Base-by-base conservation (phyloP, 2,329 filamentous ascomycete genomes). In the Hymenotorrendiella dingleyae region DNA sequence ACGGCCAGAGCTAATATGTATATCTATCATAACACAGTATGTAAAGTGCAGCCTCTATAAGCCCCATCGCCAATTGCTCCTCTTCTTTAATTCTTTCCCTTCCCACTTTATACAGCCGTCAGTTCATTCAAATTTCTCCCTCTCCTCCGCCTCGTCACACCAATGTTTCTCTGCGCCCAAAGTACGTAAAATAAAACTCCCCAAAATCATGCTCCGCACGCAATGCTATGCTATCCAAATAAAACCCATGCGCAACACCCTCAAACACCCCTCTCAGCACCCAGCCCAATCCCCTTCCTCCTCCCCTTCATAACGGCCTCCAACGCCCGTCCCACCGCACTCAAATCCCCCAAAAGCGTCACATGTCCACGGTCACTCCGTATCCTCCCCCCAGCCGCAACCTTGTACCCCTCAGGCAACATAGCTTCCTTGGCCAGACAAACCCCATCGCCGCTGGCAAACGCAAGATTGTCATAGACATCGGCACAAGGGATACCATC, bases 371-470 rank as follows among this genome's bases (percentile, higher is more conserved):
- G 72, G 52, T 94, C 87, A 41, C 83, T 89, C 53, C 79, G 82
- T 10, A 95, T 78, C 14, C 87, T 69, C 0, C 89, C 89, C 10
- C 82, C 83, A 34, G 74, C 78, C 1, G 82, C 86, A 26, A 85
- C 70, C 36, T 76, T 72, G 60, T 95, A 96, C 0, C 89, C 89
- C 2, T 76, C 67, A 0, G 90, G 90, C 32, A 94, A 64, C 86
- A 94, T 91, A 0, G 89, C 85, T 48, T 91, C 86, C 38, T 79
- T 79, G 0, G 90, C 86, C 6, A 96, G 73, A 42, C 91, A 88
- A 0, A 97, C 90, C 0, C 90, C 91, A 60, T 97, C 90, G 2
- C 90, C 89, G 17, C 82, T 83, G 1, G 85, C 84, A 65, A 96
- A 96, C 0, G 87, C 77, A 2, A 97, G 71, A 54, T 94, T 83